Base-by-base conservation (phyloP, 129 eudicot species). In the Gnaphalium uliginosum region DNA sequence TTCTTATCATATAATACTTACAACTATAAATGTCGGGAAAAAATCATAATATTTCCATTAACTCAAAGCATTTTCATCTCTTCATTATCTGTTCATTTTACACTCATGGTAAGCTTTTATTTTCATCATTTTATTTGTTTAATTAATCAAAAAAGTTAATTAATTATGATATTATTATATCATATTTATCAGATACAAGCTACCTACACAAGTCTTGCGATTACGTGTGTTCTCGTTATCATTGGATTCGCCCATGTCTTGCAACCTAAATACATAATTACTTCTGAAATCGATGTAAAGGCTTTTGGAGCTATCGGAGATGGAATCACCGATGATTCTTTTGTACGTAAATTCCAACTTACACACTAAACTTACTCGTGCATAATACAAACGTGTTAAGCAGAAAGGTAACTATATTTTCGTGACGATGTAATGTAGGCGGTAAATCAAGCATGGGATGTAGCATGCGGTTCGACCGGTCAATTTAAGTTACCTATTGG, bases 271-370 rank as follows among this genome's bases (percentile, higher is more conserved):
- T 43, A 19, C 58, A 2, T 32, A 10, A 46, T 65, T 64, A 46
- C 50, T 59, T 26, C 62, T 0, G 68, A 60, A 21, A 30, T 39
- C 51, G 71, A 85, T 75, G 84, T 79, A 1, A 69, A 18, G 51
- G 25, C 43, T 6, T 79, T 54, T 79, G 86, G 82, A 69, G 89
- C 80, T 58, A 11, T 75, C 6, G 86, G 82, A 60, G 71, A 85
- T 74, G 88, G 81, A 19, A 15, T 25, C n/a, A 60, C 57, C 13
- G 75, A 82, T 61, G 80, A 75, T 61, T 33, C 82, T 7, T 37
- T 59, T 67, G 43, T 35, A 35, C 43, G 43, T 33, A 33, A 33
- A 5, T 33, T 33, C 33, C 39, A 33, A 33, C 39, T 33, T 33
- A 30, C 33, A 30, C 0, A 30, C 33, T 30, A 30, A 30, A n/a